Base-by-base conservation (phyloP, 1,284 basidiomycete species). In the Heimioporus retisporus region DNA sequence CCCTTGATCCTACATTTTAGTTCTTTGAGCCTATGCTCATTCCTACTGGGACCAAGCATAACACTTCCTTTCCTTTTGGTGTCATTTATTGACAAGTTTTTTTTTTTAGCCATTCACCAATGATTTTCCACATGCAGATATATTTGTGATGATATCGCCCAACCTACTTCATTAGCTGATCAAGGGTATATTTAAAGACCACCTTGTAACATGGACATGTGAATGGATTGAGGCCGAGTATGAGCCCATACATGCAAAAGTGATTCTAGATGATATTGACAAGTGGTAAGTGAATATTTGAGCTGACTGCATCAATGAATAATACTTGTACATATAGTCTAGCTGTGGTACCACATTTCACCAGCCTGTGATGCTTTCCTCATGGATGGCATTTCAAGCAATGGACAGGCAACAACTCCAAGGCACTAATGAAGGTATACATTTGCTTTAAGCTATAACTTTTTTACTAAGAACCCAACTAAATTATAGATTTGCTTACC, bases 161-260 rank as follows among this genome's bases (percentile, higher is more conserved):
- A 55, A 65, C 18, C 10, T 65, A 21, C 51, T 65, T 16, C 64
- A 65, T 35, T 61, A 65, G 3, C 44, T 65, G 2, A 64, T 65
- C 64, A 65, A 4, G 60, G 55, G 7, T 7, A n/a, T 1, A 6
- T 65, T 65, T 14, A 65, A 65, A 6, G 65, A 65, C 11, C 60
- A 65, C 14, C 31, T 66, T n/a, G 13, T 50, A 1, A 23, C 48
- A n/a, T 50, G 48, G 48, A 50, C 48, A 23, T 50, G 48, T 21
- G 48, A 50, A 50, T 50, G 48, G 48, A 50, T 50, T 10, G 8
- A 50, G n/a, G 48, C n/a, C 3, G n/a, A 50, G 6, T 23, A 50
- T 50, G 48, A 50, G 2, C 14, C 19, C 6, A 15, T n/a, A 23
- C 8, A 10, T 11, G 11, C 48, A 7, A 50, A 23, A 6, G 48